Evolutionary conservation across 2,329 filamentous ascomycete species (phyloP).

Genomic region (Ophiostoma sp.): DNA sequence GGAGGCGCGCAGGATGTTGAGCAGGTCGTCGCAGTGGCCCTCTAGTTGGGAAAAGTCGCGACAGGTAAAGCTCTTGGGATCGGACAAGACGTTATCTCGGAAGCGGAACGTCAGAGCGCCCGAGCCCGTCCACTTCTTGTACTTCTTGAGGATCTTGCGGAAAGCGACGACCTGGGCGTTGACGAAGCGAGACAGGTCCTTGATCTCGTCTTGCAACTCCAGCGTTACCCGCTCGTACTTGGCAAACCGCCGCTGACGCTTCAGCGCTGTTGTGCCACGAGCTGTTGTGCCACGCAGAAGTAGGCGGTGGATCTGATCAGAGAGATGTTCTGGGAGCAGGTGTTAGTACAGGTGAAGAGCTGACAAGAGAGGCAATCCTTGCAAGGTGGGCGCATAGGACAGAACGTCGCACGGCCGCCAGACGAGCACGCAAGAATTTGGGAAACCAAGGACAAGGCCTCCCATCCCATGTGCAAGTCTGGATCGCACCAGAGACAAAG

Average conservation of each 20-base stretch:
- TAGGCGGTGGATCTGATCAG: constrained; percentile 49
- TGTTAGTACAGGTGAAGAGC: background rate
- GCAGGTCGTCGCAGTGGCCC: constrained; percentile 52
- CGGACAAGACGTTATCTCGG: constrained; percentile 62
- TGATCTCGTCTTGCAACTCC: constrained; percentile 69
- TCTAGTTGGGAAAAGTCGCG: constrained; percentile 61
- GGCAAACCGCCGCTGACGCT: constrained; percentile 53
- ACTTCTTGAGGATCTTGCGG: constrained; percentile 78
- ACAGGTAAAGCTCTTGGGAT: constrained; percentile 70
- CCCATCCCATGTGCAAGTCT: background rate
- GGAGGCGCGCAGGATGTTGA: constrained; percentile 48
- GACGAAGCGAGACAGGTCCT: constrained; percentile 69
- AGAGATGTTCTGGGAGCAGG: constrained; percentile 48
- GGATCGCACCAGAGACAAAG: background rate
- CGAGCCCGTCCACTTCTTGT: constrained; percentile 83
- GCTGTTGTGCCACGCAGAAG: constrained; percentile 45
- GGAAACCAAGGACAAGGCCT: background rate
- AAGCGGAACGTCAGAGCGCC: constrained; percentile 64
- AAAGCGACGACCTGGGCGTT: constrained; percentile 74
- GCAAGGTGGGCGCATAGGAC: background rate
- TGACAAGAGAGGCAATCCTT: background rate
- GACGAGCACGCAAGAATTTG: background rate
- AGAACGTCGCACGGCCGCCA: background rate
- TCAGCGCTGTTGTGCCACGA: constrained; percentile 42
- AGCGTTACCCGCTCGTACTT: constrained; percentile 56